Evolutionary conservation across 2,329 filamentous ascomycete genomes (phyloP).

Genomic region (Pseudocercospora eumusae): DNA sequence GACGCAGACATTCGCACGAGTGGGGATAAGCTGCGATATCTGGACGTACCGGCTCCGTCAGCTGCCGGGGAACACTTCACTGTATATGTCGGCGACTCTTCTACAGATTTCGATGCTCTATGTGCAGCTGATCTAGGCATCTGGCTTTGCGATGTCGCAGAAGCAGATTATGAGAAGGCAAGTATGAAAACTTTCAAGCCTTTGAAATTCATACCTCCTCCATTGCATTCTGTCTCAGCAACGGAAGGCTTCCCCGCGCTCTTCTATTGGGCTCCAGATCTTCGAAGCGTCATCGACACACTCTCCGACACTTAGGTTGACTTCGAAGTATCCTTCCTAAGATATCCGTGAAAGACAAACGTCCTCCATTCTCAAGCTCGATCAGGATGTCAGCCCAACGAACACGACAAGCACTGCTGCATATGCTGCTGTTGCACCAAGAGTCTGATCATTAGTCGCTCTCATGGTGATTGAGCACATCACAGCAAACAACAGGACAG

Average conservation of each 20-base stretch:
- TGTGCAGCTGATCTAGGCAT: slow-evolving; percentile 50
- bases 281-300: slow-evolving; percentile 14
- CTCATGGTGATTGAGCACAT: background rate
- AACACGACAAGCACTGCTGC: background rate
- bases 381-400: background rate
- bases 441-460: background rate
- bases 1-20: slow-evolving; percentile 42
- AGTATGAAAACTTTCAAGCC: slow-evolving; percentile 30
- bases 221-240: background rate
- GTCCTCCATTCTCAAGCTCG: background rate
- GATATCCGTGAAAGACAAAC: too few relatives aligned
- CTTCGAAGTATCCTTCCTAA: too few relatives aligned
- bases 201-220: slow-evolving; percentile 25
- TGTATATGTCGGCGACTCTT: slow-evolving; percentile 52
- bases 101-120: slow-evolving; percentile 51
- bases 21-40: slow-evolving; percentile 43
- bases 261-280: slow-evolving; percentile 27
- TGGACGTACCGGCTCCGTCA: slow-evolving; percentile 23
- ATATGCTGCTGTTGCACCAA: background rate
- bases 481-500: background rate
- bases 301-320: background rate
- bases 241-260: slow-evolving; percentile 3
- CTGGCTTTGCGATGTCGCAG: slow-evolving; percentile 37
- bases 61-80: slow-evolving; percentile 23
- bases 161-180: slow-evolving; percentile 17